These are phyloP conservation scores for Cryptococcus sp. DNA, from an alignment of 1,284 basidiomycete genomes.

Conservation along the genomic window DNA sequence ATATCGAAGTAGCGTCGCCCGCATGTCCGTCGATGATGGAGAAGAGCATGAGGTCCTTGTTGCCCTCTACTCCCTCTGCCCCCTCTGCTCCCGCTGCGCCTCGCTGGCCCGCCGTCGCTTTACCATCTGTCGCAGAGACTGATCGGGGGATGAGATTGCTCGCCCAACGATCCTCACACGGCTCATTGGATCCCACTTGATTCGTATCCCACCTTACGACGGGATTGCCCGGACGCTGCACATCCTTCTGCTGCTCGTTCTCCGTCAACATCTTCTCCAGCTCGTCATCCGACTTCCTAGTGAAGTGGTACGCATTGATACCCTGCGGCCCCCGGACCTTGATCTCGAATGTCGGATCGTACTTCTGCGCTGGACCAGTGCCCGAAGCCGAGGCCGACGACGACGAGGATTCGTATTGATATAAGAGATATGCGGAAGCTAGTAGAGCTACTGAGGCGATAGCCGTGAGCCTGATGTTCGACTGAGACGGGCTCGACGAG, in stretches of 20 bases:
- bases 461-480: constrained; percentile 11
- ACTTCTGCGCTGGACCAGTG: not conserved
- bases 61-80: not conserved
- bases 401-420: constrained; percentile 33
- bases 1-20: constrained; percentile 77
- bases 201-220: constrained; percentile 69
- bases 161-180: constrained; percentile 84
- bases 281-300: constrained; percentile 32
- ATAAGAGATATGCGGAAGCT: constrained; percentile 31
- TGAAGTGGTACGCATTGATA: constrained; percentile 28
- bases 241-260: constrained; percentile 27
- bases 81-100: constrained; percentile 1
- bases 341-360: constrained; percentile 9
- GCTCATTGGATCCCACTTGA: constrained; percentile 77
- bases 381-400: not conserved
- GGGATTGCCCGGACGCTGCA: constrained; percentile 37
- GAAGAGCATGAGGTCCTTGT: constrained; percentile 78
- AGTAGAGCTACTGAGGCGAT: constrained; percentile 32
- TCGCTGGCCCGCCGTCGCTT: constrained; percentile 4
- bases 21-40: constrained; percentile 92
- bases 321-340: constrained; percentile 12
- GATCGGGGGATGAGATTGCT: constrained; percentile 64
- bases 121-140: constrained; percentile 35
- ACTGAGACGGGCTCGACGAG: constrained; percentile 9
- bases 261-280: constrained; percentile 36